Evolutionary conservation across 352 stramenopile species (phyloP), one percentile per base, ranked within the genome.

Genomic region (Halophytophthora batemanensis): DNA sequence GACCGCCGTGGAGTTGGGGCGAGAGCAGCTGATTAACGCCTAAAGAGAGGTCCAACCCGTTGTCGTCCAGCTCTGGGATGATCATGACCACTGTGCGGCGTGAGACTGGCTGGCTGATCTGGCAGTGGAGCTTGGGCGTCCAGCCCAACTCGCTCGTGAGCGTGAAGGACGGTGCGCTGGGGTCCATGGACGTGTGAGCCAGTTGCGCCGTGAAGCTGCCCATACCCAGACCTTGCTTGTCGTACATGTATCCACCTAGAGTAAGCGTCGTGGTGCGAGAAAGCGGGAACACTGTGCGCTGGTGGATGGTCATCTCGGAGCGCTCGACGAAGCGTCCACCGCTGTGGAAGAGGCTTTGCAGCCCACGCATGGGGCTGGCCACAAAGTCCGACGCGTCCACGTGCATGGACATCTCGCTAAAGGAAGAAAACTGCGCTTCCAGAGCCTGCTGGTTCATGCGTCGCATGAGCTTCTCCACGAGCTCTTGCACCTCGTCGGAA

Each of bases 271-370:
- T 76, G 15, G 56, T 64, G 35, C 64, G 74, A 18, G 73, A 77
- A 8, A 93, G 44, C 25, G 76, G 76, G 52, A 93, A 82, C 5
- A 50, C 71, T 22, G 79, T 88, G 34, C 78, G 82, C 46, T 93
- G 82, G 59, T 86, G 77, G 51, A 93, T 81, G 36, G 72, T 87
- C 77, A 89, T 91, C 57, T 91, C 78, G n/a, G 72, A 83, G 33
- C 74, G 66, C 37, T 82, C 64, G 7, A 88, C 54, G 44, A 71
- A 83, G 11, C 73, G 63, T 35, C 63, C 63, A 22, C 68, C 77
- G 38, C 68, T 66, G 14, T 66, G 53, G 47, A 86, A 69, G 14
- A 86, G 66, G 29, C 64, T 74, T 11, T 61, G 66, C 43, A 87
- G 35, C 1, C 72, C 76, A 8, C 69, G 74, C 76, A 86, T 87